Evolutionary conservation across 495 filamentous ascomycete species (phyloP).

Genomic region (Oleoguttula mirabilis): DNA sequence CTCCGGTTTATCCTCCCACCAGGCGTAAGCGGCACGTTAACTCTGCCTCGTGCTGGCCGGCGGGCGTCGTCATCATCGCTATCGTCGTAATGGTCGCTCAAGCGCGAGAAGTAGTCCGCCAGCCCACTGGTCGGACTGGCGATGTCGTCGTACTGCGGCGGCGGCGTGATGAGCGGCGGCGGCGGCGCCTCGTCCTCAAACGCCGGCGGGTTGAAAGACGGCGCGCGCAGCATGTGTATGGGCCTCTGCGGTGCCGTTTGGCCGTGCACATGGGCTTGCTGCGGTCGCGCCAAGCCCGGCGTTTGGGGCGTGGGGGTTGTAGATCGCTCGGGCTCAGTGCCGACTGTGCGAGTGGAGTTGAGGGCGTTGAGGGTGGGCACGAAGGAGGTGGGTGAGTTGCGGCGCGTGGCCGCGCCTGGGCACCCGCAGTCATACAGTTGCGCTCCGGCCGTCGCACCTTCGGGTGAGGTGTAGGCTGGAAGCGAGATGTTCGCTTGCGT

Average conservation of each 20-base stretch:
- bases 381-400: constrained; percentile 32
- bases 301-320: constrained; percentile 25
- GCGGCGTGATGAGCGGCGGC: constrained; percentile 70
- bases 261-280: constrained; percentile 28
- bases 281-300: constrained; percentile 26
- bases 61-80: constrained; percentile 33
- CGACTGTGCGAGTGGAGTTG: constrained; percentile 14
- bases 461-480: constrained; percentile 65
- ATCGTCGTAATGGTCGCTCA: constrained; percentile 48
- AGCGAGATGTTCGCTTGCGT: constrained; percentile 83
- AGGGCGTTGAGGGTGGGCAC: constrained; percentile 33
- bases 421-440: constrained; percentile 61
- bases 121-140: constrained; percentile 65
- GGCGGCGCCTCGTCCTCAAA: constrained; percentile 86
- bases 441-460: constrained; percentile 36
- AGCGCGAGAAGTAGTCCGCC: constrained; percentile 78
- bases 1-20: constrained; percentile 57
- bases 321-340: constrained; percentile 4
- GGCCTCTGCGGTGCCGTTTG: constrained; percentile 38
- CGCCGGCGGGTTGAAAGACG: constrained; percentile 80
- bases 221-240: constrained; percentile 79
- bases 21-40: constrained; percentile 57
- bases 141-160: constrained; percentile 76
- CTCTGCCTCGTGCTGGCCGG: constrained; percentile 38
- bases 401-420: constrained; percentile 47